These are phyloP conservation scores for Kandelia obovata DNA, from an alignment of 345 rosid genomes.

Conservation along the genomic window DNA sequence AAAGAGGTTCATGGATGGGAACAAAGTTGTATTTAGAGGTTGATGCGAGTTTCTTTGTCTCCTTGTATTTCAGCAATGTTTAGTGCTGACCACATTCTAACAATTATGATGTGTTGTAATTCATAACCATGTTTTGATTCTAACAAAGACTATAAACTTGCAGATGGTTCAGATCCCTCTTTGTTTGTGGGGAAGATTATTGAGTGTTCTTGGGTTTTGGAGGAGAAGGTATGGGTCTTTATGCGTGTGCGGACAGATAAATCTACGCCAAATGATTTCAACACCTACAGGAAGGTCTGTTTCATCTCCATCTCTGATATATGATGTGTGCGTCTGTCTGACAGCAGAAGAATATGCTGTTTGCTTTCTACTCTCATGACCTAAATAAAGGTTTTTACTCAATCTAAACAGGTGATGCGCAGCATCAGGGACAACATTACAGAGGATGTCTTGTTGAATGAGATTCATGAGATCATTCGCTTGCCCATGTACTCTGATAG, in stretches of 20 bases:
- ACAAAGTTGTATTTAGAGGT: constrained; percentile 66
- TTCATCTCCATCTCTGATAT: background rate
- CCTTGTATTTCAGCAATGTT: background rate
- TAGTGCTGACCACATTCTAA: no score
- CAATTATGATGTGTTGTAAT: background rate
- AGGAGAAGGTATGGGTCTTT: constrained; percentile 53
- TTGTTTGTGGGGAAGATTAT: constrained; percentile 72
- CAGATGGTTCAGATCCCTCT: constrained; percentile 69
- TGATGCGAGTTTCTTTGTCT: constrained; percentile 3
- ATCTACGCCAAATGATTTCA: constrained; percentile 74
- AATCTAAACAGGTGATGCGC: constrained; percentile 22
- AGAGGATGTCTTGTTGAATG: constrained; percentile 17
- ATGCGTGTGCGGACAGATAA: constrained; percentile 85
- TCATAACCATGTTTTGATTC: background rate
- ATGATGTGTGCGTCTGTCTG: no score
- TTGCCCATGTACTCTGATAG: constrained; percentile 24
- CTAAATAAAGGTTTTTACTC: background rate
- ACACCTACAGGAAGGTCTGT: constrained; percentile 74
- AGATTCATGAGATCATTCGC: constrained; percentile 22
- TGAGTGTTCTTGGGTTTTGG: constrained; percentile 77
- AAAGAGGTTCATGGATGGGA: constrained; percentile 75
- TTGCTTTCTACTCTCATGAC: background rate
- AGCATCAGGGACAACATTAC: constrained; percentile 30
- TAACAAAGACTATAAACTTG: background rate
- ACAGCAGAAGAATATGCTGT: no score